Evolutionary conservation across 768 basidiomycete species (phyloP).

Genomic region (Kwoniella europaea): DNA sequence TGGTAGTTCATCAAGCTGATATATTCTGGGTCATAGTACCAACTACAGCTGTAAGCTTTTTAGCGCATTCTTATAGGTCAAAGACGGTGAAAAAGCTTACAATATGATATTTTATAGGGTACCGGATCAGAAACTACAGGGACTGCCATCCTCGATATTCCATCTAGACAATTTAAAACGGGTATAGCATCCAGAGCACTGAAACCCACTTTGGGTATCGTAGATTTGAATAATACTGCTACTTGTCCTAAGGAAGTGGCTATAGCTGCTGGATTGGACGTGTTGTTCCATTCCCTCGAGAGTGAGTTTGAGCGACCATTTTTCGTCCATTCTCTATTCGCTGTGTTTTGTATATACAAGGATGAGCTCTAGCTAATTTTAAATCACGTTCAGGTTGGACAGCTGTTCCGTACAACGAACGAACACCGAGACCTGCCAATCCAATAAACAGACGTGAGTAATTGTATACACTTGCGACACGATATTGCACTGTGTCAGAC

Average conservation of each 20-base stretch:
- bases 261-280: constrained; percentile 92
- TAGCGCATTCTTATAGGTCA: neutral
- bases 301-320: constrained; percentile 62
- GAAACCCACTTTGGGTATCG: constrained; percentile 83
- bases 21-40: constrained; percentile 61
- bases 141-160: constrained; percentile 84
- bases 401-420: constrained; percentile 71
- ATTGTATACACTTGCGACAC: too few species aligned
- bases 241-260: constrained; percentile 89
- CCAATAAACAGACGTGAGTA: constrained; percentile 77
- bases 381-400: constrained; percentile 30
- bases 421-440: constrained; percentile 84
- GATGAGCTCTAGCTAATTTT: neutral
- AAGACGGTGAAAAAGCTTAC: constrained; percentile 6
- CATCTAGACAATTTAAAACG: constrained; percentile 91
- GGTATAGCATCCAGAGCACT: constrained; percentile 91
- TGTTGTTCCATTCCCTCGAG: constrained; percentile 93
- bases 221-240: constrained; percentile 87
- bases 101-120: constrained; percentile 23
- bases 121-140: constrained; percentile 85
- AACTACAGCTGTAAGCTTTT: constrained; percentile 68
- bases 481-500: neutral
- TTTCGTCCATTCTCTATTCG: too few species aligned
- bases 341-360: too few species aligned
- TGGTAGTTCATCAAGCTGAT: neutral